Base-by-base conservation (phyloP, 2,329 filamentous ascomycete species). In the Neofusicoccum laricinum region DNA sequence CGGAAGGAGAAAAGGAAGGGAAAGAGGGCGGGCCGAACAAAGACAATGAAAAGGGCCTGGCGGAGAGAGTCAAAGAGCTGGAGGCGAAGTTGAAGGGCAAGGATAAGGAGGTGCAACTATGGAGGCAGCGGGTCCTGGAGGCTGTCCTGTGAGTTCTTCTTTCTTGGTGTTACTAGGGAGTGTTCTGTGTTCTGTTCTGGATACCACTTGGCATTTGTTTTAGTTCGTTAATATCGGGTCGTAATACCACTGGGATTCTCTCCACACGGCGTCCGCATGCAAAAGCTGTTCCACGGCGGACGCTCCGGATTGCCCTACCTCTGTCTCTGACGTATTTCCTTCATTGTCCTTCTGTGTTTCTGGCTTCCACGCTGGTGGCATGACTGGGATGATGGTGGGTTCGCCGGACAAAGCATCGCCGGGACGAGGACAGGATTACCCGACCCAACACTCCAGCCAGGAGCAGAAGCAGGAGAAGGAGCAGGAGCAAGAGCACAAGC, bases 61-160 rank as follows among this genome's bases (percentile, higher is more conserved):
- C 38, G 59, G 67, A 25, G 49, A 48, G 25, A 64, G 65, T 25
- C 34, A 66, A 19, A 69, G 70, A 19, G 38, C 48, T 61, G 1
- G 68, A 70, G 48, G 68, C 68, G 7, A 70, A 67, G 10, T 77
- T 77, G 76, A 76, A 73, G 66, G 65, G 63, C 0, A 76, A 72
- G 67, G 77, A 72, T 61, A 63, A 73, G 11, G 74, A 76, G 6
- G 69, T 70, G 32, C 73, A 77, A 57, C 65, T 61, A 14, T 68
- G 78, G 58, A 75, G 71, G 66, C 76, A 78, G 41, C 75, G 70
- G 68, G 72, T 79, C 32, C 68, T 79, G 25, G 76, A 78, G 61
- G 76, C 74, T 30, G 74, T 78, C 38, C 65, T 78, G 65, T 78
- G 67, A 71, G 30, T 36, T n/a, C 2, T 49, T 36, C 17, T 21